A percentile compares a stretch with the other conserved stretches of the same genome.
These are phyloP conservation scores for Rhodotorula babjevae DNA, from an alignment of 768 basidiomycete species.

Conservation along the genomic window DNA sequence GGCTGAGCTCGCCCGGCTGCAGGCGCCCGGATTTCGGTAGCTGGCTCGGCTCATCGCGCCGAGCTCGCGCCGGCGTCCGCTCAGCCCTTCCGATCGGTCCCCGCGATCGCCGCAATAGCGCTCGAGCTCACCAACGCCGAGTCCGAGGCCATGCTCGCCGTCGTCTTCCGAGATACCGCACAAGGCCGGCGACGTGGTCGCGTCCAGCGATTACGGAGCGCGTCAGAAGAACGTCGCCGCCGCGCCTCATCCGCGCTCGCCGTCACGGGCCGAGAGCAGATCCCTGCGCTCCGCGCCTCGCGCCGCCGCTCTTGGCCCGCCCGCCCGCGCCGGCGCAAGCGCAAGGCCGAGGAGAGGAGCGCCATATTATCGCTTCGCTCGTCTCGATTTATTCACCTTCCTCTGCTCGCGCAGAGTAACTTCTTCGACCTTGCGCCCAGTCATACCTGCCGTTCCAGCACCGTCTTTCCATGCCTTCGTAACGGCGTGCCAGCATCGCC, in stretches of 20 bases:
- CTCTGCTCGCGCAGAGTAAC: no score
- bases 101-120: no score
- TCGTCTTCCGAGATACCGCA: constrained; percentile 85
- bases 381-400: no score
- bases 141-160: constrained; percentile 73
- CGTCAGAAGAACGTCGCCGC: constrained; percentile 56
- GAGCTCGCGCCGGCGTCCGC: no score
- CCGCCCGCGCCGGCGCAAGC: constrained; percentile 73
- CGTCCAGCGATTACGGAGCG: constrained; percentile 73
- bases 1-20: no score
- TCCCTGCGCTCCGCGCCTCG: constrained; percentile 75
- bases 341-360: constrained; percentile 72
- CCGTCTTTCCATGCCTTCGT: no score
- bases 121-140: constrained; percentile 87
- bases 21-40: no score
- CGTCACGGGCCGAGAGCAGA: constrained; percentile 86
- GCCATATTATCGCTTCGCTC: neutral
- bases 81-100: no score
- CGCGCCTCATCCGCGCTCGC: constrained; percentile 75
- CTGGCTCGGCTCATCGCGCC: no score
- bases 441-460: no score
- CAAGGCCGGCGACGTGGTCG: constrained; percentile 89
- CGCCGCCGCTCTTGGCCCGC: constrained; percentile 74
- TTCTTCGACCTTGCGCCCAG: no score
- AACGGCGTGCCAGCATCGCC: no score